These are phyloP conservation scores for Suillus tomentosus DNA, from an alignment of 768 basidiomycete species.

Conservation along the genomic window DNA sequence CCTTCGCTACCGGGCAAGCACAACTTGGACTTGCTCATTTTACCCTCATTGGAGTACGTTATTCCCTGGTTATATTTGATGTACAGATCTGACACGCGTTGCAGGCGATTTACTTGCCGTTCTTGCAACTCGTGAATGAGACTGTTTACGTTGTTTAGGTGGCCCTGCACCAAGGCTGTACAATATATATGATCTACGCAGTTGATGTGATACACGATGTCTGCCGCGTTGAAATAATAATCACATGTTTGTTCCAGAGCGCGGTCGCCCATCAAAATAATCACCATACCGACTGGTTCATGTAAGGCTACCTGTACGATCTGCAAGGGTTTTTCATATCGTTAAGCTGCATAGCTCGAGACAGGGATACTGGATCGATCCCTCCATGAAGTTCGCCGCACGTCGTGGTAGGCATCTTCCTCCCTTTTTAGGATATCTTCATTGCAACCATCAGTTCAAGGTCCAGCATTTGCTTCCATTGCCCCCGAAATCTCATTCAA, in stretches of 20 bases:
- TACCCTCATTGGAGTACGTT: constrained; percentile 37
- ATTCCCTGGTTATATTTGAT: not conserved
- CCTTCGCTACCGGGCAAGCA: constrained; percentile 27
- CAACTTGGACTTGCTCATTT: constrained; percentile 37
- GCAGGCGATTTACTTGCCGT: not conserved
- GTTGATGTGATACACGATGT: not conserved
- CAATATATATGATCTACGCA: not conserved
- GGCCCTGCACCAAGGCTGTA: not conserved
- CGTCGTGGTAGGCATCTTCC: not conserved
- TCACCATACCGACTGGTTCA: not conserved
- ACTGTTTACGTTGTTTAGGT: constrained; percentile 6
- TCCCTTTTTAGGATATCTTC: not conserved
- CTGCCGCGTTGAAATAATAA: too few relatives aligned
- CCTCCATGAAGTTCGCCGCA: not conserved
- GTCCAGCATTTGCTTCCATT: not conserved
- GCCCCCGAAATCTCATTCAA: not conserved
- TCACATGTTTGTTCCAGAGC: not conserved
- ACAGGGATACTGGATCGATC: not conserved
- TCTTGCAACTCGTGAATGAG: not conserved
- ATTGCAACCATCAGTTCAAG: not conserved
- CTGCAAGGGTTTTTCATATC: not conserved
- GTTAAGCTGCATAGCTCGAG: not conserved
- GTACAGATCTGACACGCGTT: not conserved
- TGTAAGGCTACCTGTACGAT: not conserved
- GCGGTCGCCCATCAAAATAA: not conserved